Percentiles rank a stretch among this genome's conserved stretches.
Evolutionary conservation across 139 green algal genomes (phyloP).

Genomic region (Picochlorum sp.): DNA sequence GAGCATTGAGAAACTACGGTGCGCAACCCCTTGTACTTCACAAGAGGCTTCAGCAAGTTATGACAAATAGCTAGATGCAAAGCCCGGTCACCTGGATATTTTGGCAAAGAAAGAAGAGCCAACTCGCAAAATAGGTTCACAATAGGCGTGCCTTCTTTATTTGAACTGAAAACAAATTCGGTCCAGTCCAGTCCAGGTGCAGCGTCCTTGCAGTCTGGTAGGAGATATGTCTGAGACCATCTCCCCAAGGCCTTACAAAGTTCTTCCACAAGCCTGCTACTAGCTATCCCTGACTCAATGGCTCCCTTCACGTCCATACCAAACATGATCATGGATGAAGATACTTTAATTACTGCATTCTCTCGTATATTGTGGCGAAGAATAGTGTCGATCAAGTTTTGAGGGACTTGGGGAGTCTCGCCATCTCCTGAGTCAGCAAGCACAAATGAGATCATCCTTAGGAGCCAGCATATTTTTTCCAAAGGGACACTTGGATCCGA

Average conservation of each 20-base stretch:
- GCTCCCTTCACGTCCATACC: constrained; percentile 30
- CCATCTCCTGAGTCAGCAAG: constrained; percentile 71
- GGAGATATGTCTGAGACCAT: constrained; percentile 84
- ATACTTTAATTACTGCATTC: neutral
- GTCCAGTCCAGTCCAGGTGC: constrained; percentile 4
- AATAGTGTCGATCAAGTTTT: constrained; percentile 35
- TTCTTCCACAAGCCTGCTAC: constrained; percentile 72
- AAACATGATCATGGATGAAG: constrained; percentile 1
- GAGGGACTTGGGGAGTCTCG: constrained; percentile 68
- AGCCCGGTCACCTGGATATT: constrained; percentile 21
- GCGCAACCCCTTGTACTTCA: constrained; percentile 31
- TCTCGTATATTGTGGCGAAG: neutral
- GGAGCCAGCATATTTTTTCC: constrained; percentile 77
- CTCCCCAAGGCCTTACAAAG: constrained; percentile 44
- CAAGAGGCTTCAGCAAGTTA: constrained; percentile 47
- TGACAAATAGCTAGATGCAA: constrained; percentile 30
- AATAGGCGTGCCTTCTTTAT: neutral
- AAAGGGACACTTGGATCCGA: constrained; percentile 41
- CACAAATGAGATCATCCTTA: constrained; percentile 47
- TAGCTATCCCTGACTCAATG: constrained; percentile 28
- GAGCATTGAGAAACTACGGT: constrained; percentile 29
- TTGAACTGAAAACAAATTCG: neutral
- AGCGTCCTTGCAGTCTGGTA: constrained; percentile 39
- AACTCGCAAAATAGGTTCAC: constrained; percentile 41
- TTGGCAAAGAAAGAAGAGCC: constrained; percentile 20